phyloP scores from a whole-genome alignment of 768 basidiomycete species.

The Dioszegia crocea region DNA sequence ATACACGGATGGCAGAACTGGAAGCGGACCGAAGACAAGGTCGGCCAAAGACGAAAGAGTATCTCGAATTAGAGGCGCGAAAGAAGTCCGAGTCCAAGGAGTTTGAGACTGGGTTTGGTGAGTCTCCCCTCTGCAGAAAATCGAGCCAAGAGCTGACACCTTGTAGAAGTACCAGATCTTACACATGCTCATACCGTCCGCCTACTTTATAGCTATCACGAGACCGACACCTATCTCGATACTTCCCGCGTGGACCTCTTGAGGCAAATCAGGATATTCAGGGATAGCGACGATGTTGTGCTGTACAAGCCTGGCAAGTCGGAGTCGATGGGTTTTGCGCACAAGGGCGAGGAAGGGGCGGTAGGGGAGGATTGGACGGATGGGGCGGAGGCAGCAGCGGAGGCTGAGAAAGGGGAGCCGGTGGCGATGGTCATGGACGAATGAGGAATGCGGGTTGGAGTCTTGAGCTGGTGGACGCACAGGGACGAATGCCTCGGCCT shows the following conservation, averaged over 20 bases:
- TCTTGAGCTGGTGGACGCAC: background rate
- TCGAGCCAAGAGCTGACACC: constrained; percentile 1
- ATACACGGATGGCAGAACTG: constrained; percentile 37
- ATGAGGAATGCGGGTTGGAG: background rate
- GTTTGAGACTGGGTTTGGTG: constrained; percentile 48
- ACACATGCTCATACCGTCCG: constrained; percentile 42
- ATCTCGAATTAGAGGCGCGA: constrained; percentile 43
- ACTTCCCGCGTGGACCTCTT: constrained; percentile 39
- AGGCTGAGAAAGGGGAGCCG: background rate
- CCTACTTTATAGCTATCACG: constrained; percentile 40
- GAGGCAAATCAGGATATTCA: constrained; percentile 28
- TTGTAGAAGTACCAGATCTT: constrained; percentile 47
- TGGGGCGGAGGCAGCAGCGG: background rate
- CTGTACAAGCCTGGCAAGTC: constrained; percentile 16
- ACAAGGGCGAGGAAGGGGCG: constrained; percentile 2
- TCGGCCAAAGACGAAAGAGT: constrained; percentile 44
- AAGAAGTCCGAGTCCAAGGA: constrained; percentile 40
- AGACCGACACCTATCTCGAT: constrained; percentile 30
- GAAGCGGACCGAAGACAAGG: constrained; percentile 40
- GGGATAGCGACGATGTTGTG: constrained; percentile 20
- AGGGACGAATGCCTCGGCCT: too few species aligned
- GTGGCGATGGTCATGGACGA: constrained; percentile 9
- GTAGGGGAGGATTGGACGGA: constrained; percentile 34
- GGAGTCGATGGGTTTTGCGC: constrained; percentile 27
- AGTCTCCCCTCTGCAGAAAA: constrained; percentile 7